Base-by-base conservation (phyloP, 2,329 filamentous ascomycete genomes). In the Cadophora sp. region DNA sequence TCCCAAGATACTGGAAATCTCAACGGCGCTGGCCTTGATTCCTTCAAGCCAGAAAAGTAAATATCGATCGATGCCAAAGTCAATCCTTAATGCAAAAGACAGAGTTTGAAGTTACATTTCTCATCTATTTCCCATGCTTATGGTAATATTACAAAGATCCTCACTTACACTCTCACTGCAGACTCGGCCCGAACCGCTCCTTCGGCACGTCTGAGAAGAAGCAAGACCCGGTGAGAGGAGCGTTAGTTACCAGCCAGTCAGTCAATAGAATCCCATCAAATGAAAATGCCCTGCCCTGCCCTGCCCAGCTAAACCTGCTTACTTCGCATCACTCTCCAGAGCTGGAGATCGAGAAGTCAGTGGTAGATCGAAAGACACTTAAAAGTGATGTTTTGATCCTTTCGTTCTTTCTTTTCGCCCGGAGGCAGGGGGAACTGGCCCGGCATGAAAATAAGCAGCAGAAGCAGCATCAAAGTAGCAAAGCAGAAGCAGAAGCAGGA, bases 181-280 rank as follows among this genome's bases (percentile, higher is more conserved):
- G 55, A 58, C 33, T 27, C 55, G 55, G 55, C 33, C 55, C 55
- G 55, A 58, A 58, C 55, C 55, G 55, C n/a, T n/a, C n/a, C n/a
- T 58, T 58, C 55, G 36, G 55, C n/a, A 20, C 11, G 6, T 27
- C 33, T 58, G n/a, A 41, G 13, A 13, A 43, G 33, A 20, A n/a
- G n/a, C 7, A 22, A 4, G 9, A 22, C 14, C 36, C 8, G n/a
- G 55, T 43, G 36, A 18, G 18, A 30, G 27, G 3, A 6, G 3
- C 27, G 27, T n/a, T n/a, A n/a, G n/a, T n/a, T n/a, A n/a, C 6
- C 27, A 6, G 27, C 6, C 27, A 30, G n/a, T 30, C 27, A 6
- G 27, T 30, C 27, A 30, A 30, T 30, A 30, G 27, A 30, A 20
- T 8, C 20, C 47, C 4, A 18, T 50, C 47, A 51, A 51, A 18